These are phyloP conservation scores for Physocladia obscura DNA, from an alignment of 192 early-diverging fungal genomes.

Conservation along the genomic window DNA sequence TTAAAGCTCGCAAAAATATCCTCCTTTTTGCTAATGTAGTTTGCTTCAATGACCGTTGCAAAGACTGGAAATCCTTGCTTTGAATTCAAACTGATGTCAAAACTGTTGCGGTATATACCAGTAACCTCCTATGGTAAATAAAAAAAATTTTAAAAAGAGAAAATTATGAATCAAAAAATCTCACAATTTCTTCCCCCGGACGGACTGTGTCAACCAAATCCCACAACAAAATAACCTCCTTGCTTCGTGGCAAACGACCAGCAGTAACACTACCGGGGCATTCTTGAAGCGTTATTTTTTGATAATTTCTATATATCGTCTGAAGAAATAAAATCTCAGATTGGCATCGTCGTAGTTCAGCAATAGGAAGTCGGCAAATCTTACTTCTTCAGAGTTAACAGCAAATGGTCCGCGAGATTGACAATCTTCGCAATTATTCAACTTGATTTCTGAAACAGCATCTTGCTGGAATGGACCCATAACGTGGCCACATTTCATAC, in stretches of 20 bases:
- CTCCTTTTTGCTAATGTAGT: conserved; percentile 85
- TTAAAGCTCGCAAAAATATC: conserved; percentile 85
- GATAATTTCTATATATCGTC: conserved; percentile 97
- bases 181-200: conserved; percentile 92
- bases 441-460: conserved; percentile 77
- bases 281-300: conserved; percentile 93
- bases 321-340: conserved; percentile 14
- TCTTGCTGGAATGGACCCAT: conserved; percentile 96
- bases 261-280: conserved; percentile 92
- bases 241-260: conserved; percentile 89
- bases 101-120: conserved; percentile 93
- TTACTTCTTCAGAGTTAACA: conserved; percentile 84
- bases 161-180: background rate
- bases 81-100: conserved; percentile 81
- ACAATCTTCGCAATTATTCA: conserved; percentile 83
- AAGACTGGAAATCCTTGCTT: conserved; percentile 97
- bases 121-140: conserved; percentile 70
- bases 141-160: background rate
- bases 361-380: conserved; percentile 2
- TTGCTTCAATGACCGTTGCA: conserved; percentile 94
- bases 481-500: conserved; percentile 85
- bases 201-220: conserved; percentile 94
- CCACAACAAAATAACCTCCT: conserved; percentile 91
- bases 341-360: background rate
- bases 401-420: conserved; percentile 88